These are phyloP conservation scores for Plenodomus lindquistii DNA, from an alignment of 2,329 filamentous ascomycete species.

Conservation along the genomic window DNA sequence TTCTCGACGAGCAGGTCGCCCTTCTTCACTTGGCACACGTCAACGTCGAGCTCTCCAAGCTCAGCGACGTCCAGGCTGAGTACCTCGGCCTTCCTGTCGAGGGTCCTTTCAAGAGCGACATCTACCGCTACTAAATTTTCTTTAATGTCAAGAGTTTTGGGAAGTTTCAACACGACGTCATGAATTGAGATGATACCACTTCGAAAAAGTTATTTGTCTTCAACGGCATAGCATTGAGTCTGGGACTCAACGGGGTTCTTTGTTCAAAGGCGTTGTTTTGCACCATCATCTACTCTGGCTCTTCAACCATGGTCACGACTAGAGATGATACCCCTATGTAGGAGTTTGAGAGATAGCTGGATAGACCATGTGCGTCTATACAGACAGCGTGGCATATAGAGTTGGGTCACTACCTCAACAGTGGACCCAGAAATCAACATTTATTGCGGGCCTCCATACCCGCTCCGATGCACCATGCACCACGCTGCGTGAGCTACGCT, in stretches of 20 bases:
- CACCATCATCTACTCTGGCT: slow-evolving; percentile 41
- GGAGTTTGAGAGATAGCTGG: slow-evolving; percentile 25
- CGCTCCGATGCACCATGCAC: slow-evolving; percentile 8
- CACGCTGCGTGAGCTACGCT: not conserved
- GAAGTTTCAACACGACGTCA: slow-evolving; percentile 61
- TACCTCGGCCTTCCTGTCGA: slow-evolving; percentile 85
- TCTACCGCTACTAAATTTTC: slow-evolving; percentile 61
- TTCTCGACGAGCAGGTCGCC: slow-evolving; percentile 98
- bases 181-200: slow-evolving; percentile 61
- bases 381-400: slow-evolving; percentile 25
- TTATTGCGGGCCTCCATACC: slow-evolving; percentile 14
- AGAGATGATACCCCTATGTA: slow-evolving; percentile 37
- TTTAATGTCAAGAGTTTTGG: slow-evolving; percentile 27
- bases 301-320: slow-evolving; percentile 44
- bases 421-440: slow-evolving; percentile 24
- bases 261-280: slow-evolving; percentile 43
- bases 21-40: slow-evolving; percentile 89
- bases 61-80: slow-evolving; percentile 85
- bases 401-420: slow-evolving; percentile 17
- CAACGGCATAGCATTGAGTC: slow-evolving; percentile 60
- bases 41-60: slow-evolving; percentile 89
- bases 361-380: slow-evolving; percentile 16
- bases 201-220: slow-evolving; percentile 61
- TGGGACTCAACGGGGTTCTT: slow-evolving; percentile 34
- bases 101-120: slow-evolving; percentile 96